These are phyloP conservation scores for Populus hybrid DNA, from an alignment of 441 rosid species.

Conservation along the genomic window DNA sequence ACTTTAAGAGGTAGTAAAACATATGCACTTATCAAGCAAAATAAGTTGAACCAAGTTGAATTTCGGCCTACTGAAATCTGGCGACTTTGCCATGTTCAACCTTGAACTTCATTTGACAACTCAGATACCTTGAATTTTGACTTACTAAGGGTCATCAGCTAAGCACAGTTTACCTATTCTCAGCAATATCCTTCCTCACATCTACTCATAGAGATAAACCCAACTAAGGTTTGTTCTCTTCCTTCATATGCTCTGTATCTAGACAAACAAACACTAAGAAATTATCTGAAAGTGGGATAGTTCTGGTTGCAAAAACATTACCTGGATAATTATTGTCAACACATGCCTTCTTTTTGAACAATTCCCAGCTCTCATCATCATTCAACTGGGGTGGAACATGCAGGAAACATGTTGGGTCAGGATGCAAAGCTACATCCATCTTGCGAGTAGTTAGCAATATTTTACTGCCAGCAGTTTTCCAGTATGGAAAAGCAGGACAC, in stretches of 20 bases:
- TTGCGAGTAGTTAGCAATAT: slow-evolving; percentile 21
- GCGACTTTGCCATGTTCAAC: background rate
- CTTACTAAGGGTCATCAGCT: no score
- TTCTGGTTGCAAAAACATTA: slow-evolving; percentile 1
- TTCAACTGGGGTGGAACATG: slow-evolving; percentile 15
- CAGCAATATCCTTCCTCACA: background rate
- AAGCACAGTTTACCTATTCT: no score
- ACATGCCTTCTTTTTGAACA: slow-evolving; percentile 31
- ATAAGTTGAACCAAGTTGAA: background rate
- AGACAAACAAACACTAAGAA: background rate
- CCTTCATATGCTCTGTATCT: background rate
- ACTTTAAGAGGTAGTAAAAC: background rate
- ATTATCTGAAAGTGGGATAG: background rate
- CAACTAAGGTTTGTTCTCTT: background rate
- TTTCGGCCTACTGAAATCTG: background rate
- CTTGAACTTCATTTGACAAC: background rate
- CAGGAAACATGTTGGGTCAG: slow-evolving; percentile 7
- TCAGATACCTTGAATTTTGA: no score
- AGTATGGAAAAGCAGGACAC: slow-evolving; percentile 18
- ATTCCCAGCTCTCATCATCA: slow-evolving; percentile 30
- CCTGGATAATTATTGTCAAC: slow-evolving; percentile 19
- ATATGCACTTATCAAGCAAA: background rate
- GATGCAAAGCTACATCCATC: slow-evolving; percentile 20
- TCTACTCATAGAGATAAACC: background rate
- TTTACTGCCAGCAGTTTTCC: slow-evolving; percentile 9